Base-by-base conservation (phyloP, 768 basidiomycete species). In the Scleroderma citrinum region DNA sequence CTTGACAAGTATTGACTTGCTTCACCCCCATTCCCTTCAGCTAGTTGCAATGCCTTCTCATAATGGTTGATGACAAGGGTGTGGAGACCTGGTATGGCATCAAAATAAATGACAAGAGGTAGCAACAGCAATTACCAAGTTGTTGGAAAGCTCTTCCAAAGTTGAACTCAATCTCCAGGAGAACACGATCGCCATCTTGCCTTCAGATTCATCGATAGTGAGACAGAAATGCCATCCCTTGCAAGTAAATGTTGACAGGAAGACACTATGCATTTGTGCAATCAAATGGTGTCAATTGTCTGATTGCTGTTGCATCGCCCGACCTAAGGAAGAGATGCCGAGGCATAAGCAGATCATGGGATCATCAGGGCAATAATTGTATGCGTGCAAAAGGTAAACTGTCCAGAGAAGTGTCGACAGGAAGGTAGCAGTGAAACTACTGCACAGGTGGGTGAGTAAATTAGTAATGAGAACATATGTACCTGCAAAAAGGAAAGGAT, bases 251-350 rank as follows among this genome's bases (percentile, higher is more conserved):
- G 6, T 4, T 3, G 19, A 37, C n/a, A 12, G 21, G 14, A 17
- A 12, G 4, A 5, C 12, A 51, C 7, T 46, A 19, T 58, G 21
- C 40, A 81, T 80, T 66, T 93, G 90, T 3, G 84, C 76, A 34
- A 97, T 77, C 50, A 92, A 76, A 63, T 95, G 89, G 60, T 96
- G 88, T 35, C 93, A 71, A 62, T 99, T 98, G 68, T 97, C 95
- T 13, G 86, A 83, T 64, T 97, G 94, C 17, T 94, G 78, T 55
- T 94, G 90, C 85, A 92, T 91, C 0, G 92, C 87, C 32, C 95
- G 77, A 11, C 92, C 92, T 39, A 96, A 71, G 19, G 90, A 96
- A 0, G 90, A 83, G 40, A 93, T 81, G 1, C 85, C 89, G 8
- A 97, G 74, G 38, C 77, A 81, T 5, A 98, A 71, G 60, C 87